These are phyloP conservation scores for Lepidium didymum DNA, from an alignment of 345 rosid species.

Conservation along the genomic window DNA sequence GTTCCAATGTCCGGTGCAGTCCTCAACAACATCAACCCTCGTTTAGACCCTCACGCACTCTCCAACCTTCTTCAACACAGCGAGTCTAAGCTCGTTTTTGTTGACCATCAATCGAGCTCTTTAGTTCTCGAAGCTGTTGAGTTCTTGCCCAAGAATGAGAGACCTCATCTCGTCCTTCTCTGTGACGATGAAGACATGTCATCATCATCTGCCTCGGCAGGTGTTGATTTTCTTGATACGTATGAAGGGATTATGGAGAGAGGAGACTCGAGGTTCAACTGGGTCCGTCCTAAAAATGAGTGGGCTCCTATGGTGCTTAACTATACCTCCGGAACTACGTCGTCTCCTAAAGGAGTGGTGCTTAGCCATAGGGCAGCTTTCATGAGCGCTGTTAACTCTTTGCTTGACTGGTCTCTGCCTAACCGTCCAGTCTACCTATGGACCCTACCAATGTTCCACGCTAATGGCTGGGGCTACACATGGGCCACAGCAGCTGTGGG, in stretches of 20 bases:
- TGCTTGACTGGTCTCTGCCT: constrained; percentile 37
- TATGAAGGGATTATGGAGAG: constrained; percentile 37
- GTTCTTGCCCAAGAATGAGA: constrained; percentile 15
- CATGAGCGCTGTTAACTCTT: constrained; percentile 30
- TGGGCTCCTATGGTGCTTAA: constrained; percentile 51
- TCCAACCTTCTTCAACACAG: constrained; percentile 41
- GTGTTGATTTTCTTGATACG: constrained; percentile 20
- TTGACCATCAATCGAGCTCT: constrained; percentile 30
- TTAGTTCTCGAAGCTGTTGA: constrained; percentile 40
- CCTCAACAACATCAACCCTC: constrained; percentile 50
- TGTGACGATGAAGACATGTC: constrained; percentile 11
- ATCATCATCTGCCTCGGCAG: not conserved
- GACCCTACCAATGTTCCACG: constrained; percentile 59
- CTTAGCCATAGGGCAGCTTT: constrained; percentile 44
- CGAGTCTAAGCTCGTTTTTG: constrained; percentile 53
- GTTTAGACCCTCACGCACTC: constrained; percentile 46
- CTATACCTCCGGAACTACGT: constrained; percentile 61
- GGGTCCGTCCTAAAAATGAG: constrained; percentile 36
- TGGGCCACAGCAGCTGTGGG: constrained; percentile 67
- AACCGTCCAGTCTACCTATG: constrained; percentile 47
- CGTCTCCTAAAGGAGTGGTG: constrained; percentile 54
- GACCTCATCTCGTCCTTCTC: constrained; percentile 39
- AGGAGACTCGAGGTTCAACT: constrained; percentile 36
- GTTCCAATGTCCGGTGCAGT: constrained; percentile 66
- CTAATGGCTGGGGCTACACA: constrained; percentile 50